Conservation (phyloP, 176 grass and related monocot species). For the Oryza brachyantha region DNA sequence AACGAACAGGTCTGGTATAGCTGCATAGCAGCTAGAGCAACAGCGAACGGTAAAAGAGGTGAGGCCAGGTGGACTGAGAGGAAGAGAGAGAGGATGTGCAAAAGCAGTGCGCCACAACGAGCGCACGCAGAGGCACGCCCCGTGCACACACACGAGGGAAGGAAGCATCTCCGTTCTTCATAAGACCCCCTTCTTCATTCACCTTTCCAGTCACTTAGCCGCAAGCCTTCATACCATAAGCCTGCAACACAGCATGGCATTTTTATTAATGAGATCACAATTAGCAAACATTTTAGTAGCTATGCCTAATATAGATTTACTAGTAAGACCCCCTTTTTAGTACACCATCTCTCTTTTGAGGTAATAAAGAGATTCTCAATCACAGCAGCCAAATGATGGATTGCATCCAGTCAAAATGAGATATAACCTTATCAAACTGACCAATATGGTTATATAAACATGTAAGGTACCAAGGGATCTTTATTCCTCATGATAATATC, state of each 20-base stretch:
- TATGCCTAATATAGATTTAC: background rate
- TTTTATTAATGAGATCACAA: constrained; percentile 15
- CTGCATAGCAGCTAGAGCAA: background rate
- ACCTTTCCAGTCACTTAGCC: background rate
- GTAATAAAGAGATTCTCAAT: background rate
- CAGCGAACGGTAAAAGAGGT: background rate
- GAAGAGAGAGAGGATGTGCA: background rate
- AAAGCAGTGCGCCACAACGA: no score
- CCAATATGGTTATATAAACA: background rate
- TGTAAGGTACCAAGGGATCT: background rate
- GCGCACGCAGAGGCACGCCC: no score
- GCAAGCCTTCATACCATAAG: background rate
- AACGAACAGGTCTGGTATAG: background rate
- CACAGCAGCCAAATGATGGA: background rate
- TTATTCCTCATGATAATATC: background rate
- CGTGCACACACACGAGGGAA: background rate
- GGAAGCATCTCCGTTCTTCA: constrained; percentile 13
- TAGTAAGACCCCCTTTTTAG: no score
- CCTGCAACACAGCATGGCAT: constrained; percentile 1
- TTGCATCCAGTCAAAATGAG: background rate
- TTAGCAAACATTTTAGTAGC: background rate
- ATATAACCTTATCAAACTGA: background rate
- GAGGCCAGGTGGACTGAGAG: background rate
- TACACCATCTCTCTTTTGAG: no score
- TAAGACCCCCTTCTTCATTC: background rate